These are phyloP conservation scores for Scutellaria galericulata DNA, from an alignment of 257 asterid species.

Conservation along the genomic window DNA sequence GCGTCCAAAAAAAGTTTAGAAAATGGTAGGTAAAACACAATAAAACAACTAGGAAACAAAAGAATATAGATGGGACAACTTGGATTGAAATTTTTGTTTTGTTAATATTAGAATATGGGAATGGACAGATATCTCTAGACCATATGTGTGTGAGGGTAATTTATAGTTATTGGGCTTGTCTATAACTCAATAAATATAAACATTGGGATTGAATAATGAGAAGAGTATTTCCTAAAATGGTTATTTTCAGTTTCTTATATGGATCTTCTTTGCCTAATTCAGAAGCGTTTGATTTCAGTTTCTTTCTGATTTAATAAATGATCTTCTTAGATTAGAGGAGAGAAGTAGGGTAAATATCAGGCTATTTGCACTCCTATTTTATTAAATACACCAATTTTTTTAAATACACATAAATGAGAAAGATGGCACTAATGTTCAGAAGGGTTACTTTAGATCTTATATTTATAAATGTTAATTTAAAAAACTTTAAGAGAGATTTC, in stretches of 20 bases:
- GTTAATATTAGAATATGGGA: background rate
- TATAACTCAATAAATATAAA: slow-evolving; percentile 2
- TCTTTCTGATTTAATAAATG: background rate
- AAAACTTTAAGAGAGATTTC: too few species aligned
- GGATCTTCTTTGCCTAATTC: slow-evolving; percentile 2
- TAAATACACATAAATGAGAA: too few species aligned
- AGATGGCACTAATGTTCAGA: too few species aligned
- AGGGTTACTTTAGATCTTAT: too few species aligned
- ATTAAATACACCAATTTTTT: too few species aligned
- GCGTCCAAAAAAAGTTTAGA: background rate
- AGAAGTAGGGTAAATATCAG: too few species aligned
- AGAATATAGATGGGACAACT: slow-evolving; percentile 3
- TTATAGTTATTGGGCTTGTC: background rate
- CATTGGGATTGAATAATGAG: background rate
- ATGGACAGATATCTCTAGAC: background rate
- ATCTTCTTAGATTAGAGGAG: too few species aligned
- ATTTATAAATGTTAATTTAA: too few species aligned
- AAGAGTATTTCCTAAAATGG: slow-evolving; percentile 2
- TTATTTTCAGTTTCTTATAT: background rate
- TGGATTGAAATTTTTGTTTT: background rate
- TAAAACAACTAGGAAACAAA: background rate
- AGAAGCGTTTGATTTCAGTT: background rate
- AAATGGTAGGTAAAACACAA: background rate
- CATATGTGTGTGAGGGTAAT: background rate
- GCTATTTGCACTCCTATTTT: too few species aligned